Evolutionary conservation across 2,329 filamentous ascomycete genomes (phyloP).

Genomic region (Colletotrichum echinochloae): DNA sequence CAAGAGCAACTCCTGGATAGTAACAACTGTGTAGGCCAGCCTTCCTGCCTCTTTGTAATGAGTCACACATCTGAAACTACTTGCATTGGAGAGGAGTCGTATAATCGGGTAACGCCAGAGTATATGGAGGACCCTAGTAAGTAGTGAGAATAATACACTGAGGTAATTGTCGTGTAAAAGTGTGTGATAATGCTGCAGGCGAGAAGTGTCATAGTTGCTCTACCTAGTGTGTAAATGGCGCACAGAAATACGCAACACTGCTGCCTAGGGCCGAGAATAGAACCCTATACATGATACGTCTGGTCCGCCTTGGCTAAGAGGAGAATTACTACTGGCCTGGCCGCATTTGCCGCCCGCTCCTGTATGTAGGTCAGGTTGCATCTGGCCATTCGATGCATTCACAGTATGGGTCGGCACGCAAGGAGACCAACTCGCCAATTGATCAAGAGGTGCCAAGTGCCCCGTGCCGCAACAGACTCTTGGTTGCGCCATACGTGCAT

Average conservation of each 20-base stretch:
- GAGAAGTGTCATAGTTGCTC: background rate
- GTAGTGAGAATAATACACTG: background rate
- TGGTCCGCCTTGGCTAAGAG: background rate
- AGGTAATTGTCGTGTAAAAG: background rate
- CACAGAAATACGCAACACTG: slow-evolving; percentile 4
- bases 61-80: slow-evolving; percentile 1
- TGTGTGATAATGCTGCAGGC: background rate
- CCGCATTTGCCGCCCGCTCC: slow-evolving; percentile 1
- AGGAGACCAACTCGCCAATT: background rate
- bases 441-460: background rate
- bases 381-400: background rate
- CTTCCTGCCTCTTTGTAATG: slow-evolving; percentile 3
- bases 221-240: background rate
- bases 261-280: background rate
- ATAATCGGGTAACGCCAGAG: background rate
- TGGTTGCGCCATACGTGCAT: background rate
- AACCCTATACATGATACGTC: background rate
- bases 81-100: background rate
- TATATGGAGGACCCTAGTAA: background rate
- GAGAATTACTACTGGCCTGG: background rate
- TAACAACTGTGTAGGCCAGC: slow-evolving; percentile 2
- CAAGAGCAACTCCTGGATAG: background rate
- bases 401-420: background rate
- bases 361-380: background rate
- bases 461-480: background rate